These are phyloP conservation scores for Guillardia theta DNA, from an alignment of 78 protist species.

Conservation along the genomic window DNA sequence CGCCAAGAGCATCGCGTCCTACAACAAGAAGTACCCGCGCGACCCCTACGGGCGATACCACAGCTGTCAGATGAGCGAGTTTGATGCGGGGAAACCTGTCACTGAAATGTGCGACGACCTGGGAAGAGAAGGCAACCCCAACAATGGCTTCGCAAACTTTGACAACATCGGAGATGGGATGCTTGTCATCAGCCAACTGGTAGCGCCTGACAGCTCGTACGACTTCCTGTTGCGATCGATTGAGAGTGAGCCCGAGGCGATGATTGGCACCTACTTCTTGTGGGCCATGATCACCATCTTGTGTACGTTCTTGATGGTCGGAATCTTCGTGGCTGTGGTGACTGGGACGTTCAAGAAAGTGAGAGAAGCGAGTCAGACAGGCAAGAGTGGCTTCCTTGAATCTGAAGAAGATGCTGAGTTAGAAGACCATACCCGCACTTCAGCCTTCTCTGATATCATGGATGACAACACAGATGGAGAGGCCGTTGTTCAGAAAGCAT, in stretches of 20 bases:
- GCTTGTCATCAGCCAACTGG: neutral
- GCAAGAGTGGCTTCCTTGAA: neutral
- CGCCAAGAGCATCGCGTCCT: neutral
- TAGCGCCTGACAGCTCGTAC: neutral
- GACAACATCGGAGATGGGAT: neutral
- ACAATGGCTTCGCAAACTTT: neutral
- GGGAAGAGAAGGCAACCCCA: neutral
- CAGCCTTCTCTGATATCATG: neutral
- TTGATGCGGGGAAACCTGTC: neutral
- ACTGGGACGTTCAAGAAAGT: neutral
- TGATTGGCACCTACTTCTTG: neutral
- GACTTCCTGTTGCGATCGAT: neutral
- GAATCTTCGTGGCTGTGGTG: neutral
- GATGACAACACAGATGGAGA: neutral
- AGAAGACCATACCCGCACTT: neutral
- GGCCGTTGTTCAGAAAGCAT: neutral
- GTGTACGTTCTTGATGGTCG: neutral
- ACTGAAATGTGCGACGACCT: neutral
- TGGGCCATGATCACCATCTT: neutral
- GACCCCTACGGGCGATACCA: neutral
- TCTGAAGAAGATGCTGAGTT: neutral
- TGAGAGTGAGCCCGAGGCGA: neutral
- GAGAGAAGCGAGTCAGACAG: neutral
- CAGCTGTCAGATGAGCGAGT: neutral
- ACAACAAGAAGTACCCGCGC: neutral